Conservation (phyloP, 176 grass and related monocot species). For the Coix lacrymajobi region DNA sequence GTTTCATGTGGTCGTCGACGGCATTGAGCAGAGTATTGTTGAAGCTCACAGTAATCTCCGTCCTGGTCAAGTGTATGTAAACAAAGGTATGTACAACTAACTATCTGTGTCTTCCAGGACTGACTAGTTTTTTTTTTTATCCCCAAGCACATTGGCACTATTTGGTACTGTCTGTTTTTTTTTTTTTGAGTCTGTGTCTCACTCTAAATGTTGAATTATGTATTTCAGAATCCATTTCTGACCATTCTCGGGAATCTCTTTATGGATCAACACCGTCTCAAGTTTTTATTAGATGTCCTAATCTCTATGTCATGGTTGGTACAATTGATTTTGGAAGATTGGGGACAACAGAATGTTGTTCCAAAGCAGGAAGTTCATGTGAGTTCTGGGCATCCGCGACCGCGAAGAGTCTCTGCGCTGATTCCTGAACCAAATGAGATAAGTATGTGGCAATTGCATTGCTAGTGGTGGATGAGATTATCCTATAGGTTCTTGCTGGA, state of each 20-base stretch:
- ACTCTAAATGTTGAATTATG: neutral
- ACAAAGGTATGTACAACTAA: slow-evolving; percentile 54
- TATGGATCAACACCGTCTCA: neutral
- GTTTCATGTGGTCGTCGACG: slow-evolving; percentile 84
- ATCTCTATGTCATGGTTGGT: neutral
- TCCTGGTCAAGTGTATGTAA: slow-evolving; percentile 72
- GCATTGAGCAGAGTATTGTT: slow-evolving; percentile 81
- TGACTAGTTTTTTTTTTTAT: neutral
- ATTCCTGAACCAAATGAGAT: slow-evolving; percentile 69
- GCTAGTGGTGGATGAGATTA: neutral
- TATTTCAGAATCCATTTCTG: neutral
- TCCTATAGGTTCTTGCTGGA: neutral
- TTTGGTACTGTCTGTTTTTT: neutral
- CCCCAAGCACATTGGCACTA: neutral
- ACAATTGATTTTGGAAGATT: slow-evolving; percentile 85
- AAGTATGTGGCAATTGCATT: slow-evolving; percentile 54
- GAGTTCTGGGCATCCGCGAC: slow-evolving; percentile 35
- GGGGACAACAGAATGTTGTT: slow-evolving; percentile 52
- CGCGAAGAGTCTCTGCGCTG: slow-evolving; percentile 68
- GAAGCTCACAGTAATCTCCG: slow-evolving; percentile 84
- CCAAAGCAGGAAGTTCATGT: slow-evolving; percentile 28
- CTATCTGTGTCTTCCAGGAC: neutral
- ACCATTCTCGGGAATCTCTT: neutral
- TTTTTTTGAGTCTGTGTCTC: too few relatives aligned
- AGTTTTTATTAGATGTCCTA: slow-evolving; percentile 3